phyloP scores from a whole-genome alignment of 148 eudicot genomes.

The Selenicereus undatus region DNA sequence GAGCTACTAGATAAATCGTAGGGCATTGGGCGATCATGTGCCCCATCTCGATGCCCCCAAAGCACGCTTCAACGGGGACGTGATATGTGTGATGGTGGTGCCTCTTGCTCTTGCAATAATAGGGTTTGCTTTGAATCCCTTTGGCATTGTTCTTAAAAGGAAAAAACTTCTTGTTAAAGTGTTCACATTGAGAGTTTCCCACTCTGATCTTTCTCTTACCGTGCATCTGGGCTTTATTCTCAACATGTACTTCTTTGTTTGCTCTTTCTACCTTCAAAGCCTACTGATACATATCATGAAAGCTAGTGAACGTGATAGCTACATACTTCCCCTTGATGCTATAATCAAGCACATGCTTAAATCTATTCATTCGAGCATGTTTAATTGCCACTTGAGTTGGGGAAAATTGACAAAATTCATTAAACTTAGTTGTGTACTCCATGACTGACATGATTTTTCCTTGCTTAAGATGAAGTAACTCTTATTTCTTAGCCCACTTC shows the following conservation, averaged over 20 bases:
- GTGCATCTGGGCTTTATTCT: not conserved
- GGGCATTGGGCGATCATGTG: too few relatives aligned
- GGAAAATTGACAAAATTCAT: too few relatives aligned
- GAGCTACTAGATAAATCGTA: too few relatives aligned
- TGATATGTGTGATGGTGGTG: not conserved
- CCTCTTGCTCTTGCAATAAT: not conserved
- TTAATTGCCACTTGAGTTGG: too few relatives aligned
- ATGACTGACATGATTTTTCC: too few relatives aligned
- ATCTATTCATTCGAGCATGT: not conserved
- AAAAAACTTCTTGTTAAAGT: too few relatives aligned
- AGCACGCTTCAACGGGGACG: not conserved
- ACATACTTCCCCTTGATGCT: not conserved
- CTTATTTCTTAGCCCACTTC: not conserved
- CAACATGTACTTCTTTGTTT: not conserved
- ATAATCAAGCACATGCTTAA: not conserved
- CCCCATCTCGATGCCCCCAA: not conserved
- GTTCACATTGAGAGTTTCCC: not conserved
- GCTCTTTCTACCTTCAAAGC: too few relatives aligned
- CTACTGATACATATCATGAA: too few relatives aligned
- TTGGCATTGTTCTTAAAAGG: not conserved
- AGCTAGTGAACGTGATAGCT: too few relatives aligned
- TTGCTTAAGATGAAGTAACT: too few relatives aligned
- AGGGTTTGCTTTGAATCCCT: not conserved
- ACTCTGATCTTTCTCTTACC: not conserved
- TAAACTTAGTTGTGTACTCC: too few relatives aligned